Evolutionary conservation across 2,329 filamentous ascomycete genomes (phyloP).

Genomic region (Sordariomycetes sp.): DNA sequence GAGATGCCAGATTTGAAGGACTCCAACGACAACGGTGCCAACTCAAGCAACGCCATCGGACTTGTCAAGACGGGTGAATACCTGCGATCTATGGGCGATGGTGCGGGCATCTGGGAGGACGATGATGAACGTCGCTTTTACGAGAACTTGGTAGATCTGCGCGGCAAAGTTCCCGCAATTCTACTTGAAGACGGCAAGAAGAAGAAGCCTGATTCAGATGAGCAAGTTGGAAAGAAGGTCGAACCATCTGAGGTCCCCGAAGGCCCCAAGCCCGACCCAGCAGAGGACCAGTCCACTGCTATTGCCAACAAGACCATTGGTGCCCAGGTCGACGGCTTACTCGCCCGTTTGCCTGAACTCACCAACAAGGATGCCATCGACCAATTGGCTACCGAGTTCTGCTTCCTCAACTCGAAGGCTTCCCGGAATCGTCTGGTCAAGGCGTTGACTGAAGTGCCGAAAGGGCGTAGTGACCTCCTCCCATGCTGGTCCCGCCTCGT

Average conservation of each 20-base stretch:
- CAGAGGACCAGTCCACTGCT: constrained; percentile 73
- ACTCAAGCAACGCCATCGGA: constrained; percentile 72
- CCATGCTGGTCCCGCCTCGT: constrained; percentile 88
- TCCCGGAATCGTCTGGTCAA: constrained; percentile 92
- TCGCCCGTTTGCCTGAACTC: constrained; percentile 81
- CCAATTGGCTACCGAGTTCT: constrained; percentile 90
- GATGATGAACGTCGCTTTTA: constrained; percentile 97
- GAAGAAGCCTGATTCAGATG: constrained; percentile 76
- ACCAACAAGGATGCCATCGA: constrained; percentile 89
- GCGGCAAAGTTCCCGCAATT: constrained; percentile 90
- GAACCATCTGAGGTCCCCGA: constrained; percentile 44
- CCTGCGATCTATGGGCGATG: constrained; percentile 79
- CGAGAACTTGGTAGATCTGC: constrained; percentile 90
- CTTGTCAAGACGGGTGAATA: constrained; percentile 93
- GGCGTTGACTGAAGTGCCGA: constrained; percentile 87
- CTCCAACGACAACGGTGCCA: constrained; percentile 59
- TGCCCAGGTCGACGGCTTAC: constrained; percentile 85
- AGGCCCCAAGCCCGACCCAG: constrained; percentile 38
- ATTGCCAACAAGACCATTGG: constrained; percentile 98
- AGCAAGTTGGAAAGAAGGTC: constrained; percentile 69
- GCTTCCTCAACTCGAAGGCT: constrained; percentile 96
- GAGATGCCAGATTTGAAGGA: constrained; percentile 94
- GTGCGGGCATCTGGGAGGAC: constrained; percentile 95
- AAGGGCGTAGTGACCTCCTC: constrained; percentile 83
- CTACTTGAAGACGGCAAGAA: constrained; percentile 91